These are phyloP conservation scores for Rhizopogon rudus DNA, from an alignment of 768 basidiomycete genomes.

Conservation along the genomic window DNA sequence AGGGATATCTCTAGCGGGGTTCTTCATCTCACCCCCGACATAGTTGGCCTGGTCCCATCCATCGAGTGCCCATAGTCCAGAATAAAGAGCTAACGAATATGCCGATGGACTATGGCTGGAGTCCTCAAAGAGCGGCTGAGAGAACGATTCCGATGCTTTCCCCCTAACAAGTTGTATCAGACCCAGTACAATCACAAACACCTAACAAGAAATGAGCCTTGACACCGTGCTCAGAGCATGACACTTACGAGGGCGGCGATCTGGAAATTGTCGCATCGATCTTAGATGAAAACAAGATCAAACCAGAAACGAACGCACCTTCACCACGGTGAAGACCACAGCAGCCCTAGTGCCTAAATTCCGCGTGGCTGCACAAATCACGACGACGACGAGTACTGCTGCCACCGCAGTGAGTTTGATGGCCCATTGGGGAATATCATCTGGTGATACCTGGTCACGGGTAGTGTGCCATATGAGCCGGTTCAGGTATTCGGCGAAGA, in stretches of 20 bases:
- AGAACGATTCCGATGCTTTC: conserved; percentile 62
- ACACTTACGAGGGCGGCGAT: conserved; percentile 58
- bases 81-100: conserved; percentile 93
- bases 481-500: conserved; percentile 90
- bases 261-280: conserved; percentile 27
- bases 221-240: background rate
- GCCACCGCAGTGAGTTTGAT: conserved; percentile 81
- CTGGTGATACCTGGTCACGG: conserved; percentile 65
- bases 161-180: conserved; percentile 72
- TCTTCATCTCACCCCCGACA: conserved; percentile 83
- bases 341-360: conserved; percentile 78
- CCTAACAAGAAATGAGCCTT: conserved; percentile 31
- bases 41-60: conserved; percentile 96
- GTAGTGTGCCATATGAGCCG: conserved; percentile 79
- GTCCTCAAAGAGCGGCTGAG: conserved; percentile 61
- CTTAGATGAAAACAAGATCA: background rate
- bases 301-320: conserved; percentile 42
- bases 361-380: conserved; percentile 74
- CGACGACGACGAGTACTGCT: conserved; percentile 66
- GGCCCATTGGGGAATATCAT: conserved; percentile 84
- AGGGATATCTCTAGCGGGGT: conserved; percentile 83
- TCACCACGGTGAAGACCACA: conserved; percentile 84
- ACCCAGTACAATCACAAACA: conserved; percentile 73
- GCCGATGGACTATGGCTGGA: conserved; percentile 76
- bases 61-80: conserved; percentile 92